A percentile compares a stretch with the other conserved stretches of the same genome.
Evolutionary conservation across 2,329 filamentous ascomycete genomes (phyloP).

Genomic region (Fusarium sp.): DNA sequence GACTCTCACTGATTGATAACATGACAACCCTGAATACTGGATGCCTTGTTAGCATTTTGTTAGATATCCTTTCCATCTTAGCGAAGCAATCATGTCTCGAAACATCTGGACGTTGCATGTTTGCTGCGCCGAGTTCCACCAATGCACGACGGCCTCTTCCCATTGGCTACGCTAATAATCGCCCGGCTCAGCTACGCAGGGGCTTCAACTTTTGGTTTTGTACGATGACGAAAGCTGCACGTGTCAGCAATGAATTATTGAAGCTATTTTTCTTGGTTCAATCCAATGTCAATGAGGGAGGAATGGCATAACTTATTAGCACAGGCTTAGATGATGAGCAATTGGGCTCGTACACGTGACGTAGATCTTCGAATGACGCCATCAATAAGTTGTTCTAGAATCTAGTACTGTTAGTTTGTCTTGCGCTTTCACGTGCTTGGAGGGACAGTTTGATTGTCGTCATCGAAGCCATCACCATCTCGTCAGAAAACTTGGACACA

Average conservation of each 20-base stretch:
- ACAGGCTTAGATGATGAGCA: not conserved
- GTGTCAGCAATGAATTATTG: constrained; percentile 1
- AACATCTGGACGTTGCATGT: not conserved
- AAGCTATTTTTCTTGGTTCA: constrained; percentile 10
- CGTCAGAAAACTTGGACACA: not conserved
- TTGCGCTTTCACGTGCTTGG: constrained; percentile 18
- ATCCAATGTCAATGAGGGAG: not conserved
- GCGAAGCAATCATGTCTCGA: not conserved
- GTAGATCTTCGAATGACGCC: not conserved
- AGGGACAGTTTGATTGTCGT: constrained; percentile 28
- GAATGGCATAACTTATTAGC: not conserved
- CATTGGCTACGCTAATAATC: constrained; percentile 23
- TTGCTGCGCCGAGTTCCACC: not conserved
- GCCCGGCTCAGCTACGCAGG: constrained; percentile 33
- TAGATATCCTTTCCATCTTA: too few relatives aligned
- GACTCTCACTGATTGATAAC: too few relatives aligned
- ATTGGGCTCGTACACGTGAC: not conserved
- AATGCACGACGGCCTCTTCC: not conserved
- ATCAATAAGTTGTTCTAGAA: not conserved
- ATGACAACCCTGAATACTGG: too few relatives aligned
- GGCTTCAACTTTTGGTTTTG: constrained; percentile 19
- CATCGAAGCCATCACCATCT: constrained; percentile 43
- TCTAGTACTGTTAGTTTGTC: too few relatives aligned
- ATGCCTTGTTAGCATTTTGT: not conserved
- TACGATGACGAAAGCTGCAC: constrained; percentile 36